Evolutionary conservation across 441 rosid genomes (phyloP).

Genomic region (Viola pubescens): DNA sequence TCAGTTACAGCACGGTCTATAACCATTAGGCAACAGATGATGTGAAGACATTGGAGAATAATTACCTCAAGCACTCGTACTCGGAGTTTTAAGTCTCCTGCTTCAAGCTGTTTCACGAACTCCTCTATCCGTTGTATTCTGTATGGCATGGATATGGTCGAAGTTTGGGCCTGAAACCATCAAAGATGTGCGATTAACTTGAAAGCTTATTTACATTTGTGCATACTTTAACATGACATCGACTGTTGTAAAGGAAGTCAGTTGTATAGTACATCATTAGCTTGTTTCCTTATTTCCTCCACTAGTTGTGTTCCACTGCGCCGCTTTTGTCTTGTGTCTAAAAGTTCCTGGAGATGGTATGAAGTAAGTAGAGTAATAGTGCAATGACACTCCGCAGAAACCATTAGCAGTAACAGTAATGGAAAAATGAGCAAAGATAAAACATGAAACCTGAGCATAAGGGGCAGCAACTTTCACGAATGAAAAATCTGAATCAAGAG

Average conservation of each 20-base stretch:
- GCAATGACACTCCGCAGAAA: not conserved
- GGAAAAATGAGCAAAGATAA: not conserved
- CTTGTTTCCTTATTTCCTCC: slow-evolving; percentile 73
- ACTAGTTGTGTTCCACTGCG: slow-evolving; percentile 60
- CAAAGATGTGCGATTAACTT: slow-evolving; percentile 6
- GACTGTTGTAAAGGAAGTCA: no score
- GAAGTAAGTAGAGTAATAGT: slow-evolving; percentile 3
- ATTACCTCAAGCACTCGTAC: slow-evolving; percentile 93
- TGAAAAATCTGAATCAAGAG: slow-evolving; percentile 76
- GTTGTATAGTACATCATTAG: slow-evolving; percentile 55
- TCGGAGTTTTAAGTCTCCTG: slow-evolving; percentile 86
- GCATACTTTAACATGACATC: no score
- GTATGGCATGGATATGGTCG: slow-evolving; percentile 80
- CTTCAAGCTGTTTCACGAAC: slow-evolving; percentile 77
- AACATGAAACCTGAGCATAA: slow-evolving; percentile 64
- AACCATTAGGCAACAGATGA: not conserved
- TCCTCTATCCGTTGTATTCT: slow-evolving; percentile 84
- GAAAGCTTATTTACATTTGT: no score
- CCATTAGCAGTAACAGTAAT: slow-evolving; percentile 2
- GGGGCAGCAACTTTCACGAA: slow-evolving; percentile 88
- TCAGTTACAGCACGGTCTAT: not conserved
- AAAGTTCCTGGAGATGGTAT: slow-evolving; percentile 55
- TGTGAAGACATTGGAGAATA: not conserved
- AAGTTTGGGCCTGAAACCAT: slow-evolving; percentile 59
- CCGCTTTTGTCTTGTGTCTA: slow-evolving; percentile 50